A percentile compares a stretch with the other conserved stretches of the same genome.
Evolutionary conservation across 1,139 yeast genomes (phyloP).

Genomic region (Suhomyces terraborum): DNA sequence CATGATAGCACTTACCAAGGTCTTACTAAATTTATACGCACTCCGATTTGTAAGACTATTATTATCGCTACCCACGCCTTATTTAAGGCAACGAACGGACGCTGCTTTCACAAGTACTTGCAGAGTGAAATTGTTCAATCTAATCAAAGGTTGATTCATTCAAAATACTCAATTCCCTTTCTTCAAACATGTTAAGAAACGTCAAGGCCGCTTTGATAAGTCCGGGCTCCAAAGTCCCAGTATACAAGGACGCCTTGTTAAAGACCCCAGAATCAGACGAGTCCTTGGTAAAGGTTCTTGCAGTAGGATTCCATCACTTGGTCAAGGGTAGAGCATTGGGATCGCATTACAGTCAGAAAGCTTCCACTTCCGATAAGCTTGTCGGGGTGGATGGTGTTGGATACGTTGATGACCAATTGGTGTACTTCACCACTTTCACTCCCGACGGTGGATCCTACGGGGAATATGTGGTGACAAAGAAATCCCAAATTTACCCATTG

Average conservation of each 20-base stretch:
- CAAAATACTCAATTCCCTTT: neutral
- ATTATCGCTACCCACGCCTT: no score
- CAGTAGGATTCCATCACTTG: conserved; percentile 22
- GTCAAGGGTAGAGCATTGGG: conserved; percentile 23
- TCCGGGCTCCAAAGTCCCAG: conserved; percentile 8
- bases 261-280: conserved; percentile 16
- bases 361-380: conserved; percentile 5
- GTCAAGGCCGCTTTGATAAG: conserved; percentile 4
- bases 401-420: conserved; percentile 16
- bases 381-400: conserved; percentile 23
- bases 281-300: conserved; percentile 19
- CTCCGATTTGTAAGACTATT: neutral
- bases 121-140: no score
- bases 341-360: conserved; percentile 16
- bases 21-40: neutral
- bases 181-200: conserved; percentile 2
- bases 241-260: conserved; percentile 10
- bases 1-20: neutral
- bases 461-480: conserved; percentile 15
- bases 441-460: conserved; percentile 17
- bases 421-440: conserved; percentile 16
- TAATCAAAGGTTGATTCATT: no score
- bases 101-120: no score
- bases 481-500: conserved; percentile 12
- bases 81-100: no score